Base-by-base conservation (phyloP, 2,329 filamentous ascomycete species). In the Epichloe bromicola region DNA sequence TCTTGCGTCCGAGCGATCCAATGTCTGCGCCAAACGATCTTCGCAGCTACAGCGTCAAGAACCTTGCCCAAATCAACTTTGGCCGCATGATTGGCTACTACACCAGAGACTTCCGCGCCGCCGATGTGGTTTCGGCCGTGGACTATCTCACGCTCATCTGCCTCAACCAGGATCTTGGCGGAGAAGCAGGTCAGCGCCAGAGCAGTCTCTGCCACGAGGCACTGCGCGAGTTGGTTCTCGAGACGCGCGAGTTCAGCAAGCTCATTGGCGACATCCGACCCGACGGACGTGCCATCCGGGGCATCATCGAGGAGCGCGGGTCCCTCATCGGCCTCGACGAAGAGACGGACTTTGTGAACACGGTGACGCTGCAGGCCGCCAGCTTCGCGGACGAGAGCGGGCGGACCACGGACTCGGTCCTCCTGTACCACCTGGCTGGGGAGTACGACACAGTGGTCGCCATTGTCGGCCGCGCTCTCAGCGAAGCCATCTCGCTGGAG, bases 381-480 rank as follows among this genome's bases (percentile, higher is more conserved):
- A 84, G 85, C 56, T 88, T 90, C 61, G 93, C 93, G 4, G 91
- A 98, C 59, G 91, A 97, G 65, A 94, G 91, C 60, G 91, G 93
- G 39, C 81, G 94, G 47, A 89, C 85, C 2, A 94, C 91, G 1
- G 93, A 98, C 67, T 90, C 94, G 2, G 91, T 97, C 14, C 76
- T 98, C 48, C 75, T 98, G 48, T 97, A 95, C 66, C 91, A 98
- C 66, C 75, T 98, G 42, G 91, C 93, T 0, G 88, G 88, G 61
- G 90, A 98, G 65, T 97, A 95, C 65, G 89, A 98, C 65, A 89
- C 83, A 50, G 94, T 97, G n/a, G 82, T 96, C 42, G 74, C 79
- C 26, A 91, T 97, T 57, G 80, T 97, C 62, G 95, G 90, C 67
- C 85, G 89, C 39, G 85, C 90, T 3, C 75, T 98, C 37, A 94